Evolutionary conservation across 805 yeast genomes (phyloP), one percentile per base, ranked within the genome.

Genomic region (Saccharomycopsis olivae): DNA sequence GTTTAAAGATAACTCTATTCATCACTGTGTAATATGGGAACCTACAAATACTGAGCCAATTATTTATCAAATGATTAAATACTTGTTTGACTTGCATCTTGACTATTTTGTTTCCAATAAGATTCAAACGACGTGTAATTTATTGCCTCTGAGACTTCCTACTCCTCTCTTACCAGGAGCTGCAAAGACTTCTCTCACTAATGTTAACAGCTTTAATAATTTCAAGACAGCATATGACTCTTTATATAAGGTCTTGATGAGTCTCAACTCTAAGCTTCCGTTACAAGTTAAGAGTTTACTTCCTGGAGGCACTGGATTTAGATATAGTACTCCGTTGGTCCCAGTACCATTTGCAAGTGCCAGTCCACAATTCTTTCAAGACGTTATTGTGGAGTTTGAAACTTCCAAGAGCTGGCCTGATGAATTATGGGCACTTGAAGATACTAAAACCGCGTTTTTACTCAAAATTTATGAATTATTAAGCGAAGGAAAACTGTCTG

Each of bases 391-490:
- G 28, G 95, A 88, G 58, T 85, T 92, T 57, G 98, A 92, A 61
- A 66, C 83, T 3, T 84, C 95, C 2, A 69, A 73, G n/a, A 76
- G 77, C 56, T 92, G 99, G 99, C 99, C 99, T 2, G 94, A 84
- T 58, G 96, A 92, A 56, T 56, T 86, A 4, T 61, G 68, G 29
- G 87, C 96, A 2, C 61, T 87, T 40, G 97, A 92, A 57, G 78
- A 81, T 52, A 81, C 95, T 13, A 92, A 92, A 54, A 74, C 94
- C 24, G 97, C 97, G 5, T 85, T 92, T 50, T 62, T 89, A 51
- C 56, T 92, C 39, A 81, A 81, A 50, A 72, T 88, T 17, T 49
- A 58, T 44, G 72, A 69, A 29, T 47, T 57, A 5, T 47, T 68
- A 36, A 70, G 74, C 38, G 40, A 55, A 5, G 62, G 65, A 42